phyloP scores from a whole-genome alignment of 345 rosid species.

The Adansonia digitata region DNA sequence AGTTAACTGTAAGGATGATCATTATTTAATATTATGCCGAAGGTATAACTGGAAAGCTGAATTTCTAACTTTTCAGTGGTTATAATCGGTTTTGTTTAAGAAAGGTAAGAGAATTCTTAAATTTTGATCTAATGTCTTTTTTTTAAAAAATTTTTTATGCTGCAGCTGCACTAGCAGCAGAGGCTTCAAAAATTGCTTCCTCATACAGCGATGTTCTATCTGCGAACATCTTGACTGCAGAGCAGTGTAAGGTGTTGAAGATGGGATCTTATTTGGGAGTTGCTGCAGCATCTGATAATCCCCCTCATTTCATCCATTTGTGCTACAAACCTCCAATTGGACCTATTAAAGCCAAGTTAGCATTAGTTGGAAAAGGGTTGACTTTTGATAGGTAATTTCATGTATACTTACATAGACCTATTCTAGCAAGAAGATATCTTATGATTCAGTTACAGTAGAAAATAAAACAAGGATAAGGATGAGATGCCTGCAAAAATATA shows the following conservation, averaged over 20 bases:
- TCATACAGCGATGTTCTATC: conserved; percentile 58
- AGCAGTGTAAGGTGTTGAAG: conserved; percentile 79
- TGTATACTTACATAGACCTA: background rate
- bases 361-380: conserved; percentile 89
- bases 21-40: background rate
- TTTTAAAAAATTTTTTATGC: no score
- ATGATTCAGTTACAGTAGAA: background rate
- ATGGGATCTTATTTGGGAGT: conserved; percentile 95
- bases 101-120: background rate
- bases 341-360: conserved; percentile 56
- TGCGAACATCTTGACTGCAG: conserved; percentile 68
- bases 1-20: background rate
- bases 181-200: conserved; percentile 81
- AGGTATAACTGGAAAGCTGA: background rate
- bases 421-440: background rate
- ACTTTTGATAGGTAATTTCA: conserved; percentile 87
- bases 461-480: background rate
- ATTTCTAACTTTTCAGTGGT: background rate
- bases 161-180: conserved; percentile 76
- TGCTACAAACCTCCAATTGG: conserved; percentile 50
- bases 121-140: background rate
- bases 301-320: conserved; percentile 82
- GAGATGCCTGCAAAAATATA: background rate
- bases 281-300: conserved; percentile 89
- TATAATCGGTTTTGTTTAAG: background rate